Evolutionary conservation across 2,329 filamentous ascomycete species (phyloP).

Genomic region (Xylaria sp.): DNA sequence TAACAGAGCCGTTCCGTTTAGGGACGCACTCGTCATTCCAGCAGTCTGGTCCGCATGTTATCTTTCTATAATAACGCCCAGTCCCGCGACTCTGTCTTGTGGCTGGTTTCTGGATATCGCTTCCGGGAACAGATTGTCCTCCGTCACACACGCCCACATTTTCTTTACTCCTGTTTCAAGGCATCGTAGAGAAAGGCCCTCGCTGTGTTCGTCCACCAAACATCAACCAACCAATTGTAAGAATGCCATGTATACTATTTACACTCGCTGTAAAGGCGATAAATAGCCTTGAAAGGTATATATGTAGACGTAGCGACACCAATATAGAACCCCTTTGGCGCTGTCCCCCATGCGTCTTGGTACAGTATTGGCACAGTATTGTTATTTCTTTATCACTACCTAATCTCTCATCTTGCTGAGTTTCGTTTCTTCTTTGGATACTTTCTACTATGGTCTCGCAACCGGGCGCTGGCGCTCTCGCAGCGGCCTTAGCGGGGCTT

Average conservation of each 20-base stretch:
- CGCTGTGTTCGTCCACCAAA: constrained; percentile 12
- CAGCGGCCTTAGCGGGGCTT: constrained; percentile 40
- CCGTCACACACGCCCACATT: constrained; percentile 9
- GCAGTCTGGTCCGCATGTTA: neutral
- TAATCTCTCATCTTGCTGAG: neutral
- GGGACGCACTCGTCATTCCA: neutral
- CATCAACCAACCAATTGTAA: constrained; percentile 13
- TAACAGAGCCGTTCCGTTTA: neutral
- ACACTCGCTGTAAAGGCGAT: constrained; percentile 2
- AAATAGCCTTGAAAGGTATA: neutral
- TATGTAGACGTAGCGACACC: neutral
- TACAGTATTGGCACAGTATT: neutral
- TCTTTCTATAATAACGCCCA: neutral
- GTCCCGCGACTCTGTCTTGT: neutral
- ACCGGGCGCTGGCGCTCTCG: constrained; percentile 14
- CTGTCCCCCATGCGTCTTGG: neutral
- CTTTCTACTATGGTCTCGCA: constrained; percentile 24
- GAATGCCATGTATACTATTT: constrained; percentile 10
- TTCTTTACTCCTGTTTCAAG: neutral
- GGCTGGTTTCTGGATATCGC: neutral
- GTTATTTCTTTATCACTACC: constrained; percentile 7
- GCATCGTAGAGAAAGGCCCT: neutral
- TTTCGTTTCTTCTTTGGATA: neutral
- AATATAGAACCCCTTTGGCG: neutral
- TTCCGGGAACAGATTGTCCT: constrained; percentile 1